These are phyloP conservation scores for Ganoderma sinense DNA, from an alignment of 1,284 basidiomycete species.

Conservation along the genomic window DNA sequence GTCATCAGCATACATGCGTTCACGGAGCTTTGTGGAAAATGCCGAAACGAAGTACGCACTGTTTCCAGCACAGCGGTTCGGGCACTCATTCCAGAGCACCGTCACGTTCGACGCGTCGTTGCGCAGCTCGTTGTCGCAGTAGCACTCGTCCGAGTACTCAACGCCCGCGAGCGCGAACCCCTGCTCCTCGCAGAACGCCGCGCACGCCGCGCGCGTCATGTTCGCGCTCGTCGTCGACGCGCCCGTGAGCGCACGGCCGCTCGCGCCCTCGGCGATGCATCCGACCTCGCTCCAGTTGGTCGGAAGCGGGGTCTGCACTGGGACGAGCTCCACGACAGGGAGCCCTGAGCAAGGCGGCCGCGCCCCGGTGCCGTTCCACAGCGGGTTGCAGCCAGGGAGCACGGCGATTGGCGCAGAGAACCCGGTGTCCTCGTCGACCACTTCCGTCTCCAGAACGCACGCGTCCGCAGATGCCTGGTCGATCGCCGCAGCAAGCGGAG, in stretches of 20 bases:
- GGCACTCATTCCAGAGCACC: conserved; percentile 35
- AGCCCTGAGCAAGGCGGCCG: conserved; percentile 22
- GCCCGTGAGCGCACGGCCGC: conserved; percentile 35
- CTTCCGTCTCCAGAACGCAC: conserved; percentile 31
- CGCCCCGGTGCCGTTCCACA: conserved; percentile 31
- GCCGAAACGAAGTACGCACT: conserved; percentile 21
- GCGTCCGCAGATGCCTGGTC: conserved; percentile 30
- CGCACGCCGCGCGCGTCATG: conserved; percentile 36
- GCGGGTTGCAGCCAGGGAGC: conserved; percentile 39
- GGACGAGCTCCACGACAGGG: conserved; percentile 19
- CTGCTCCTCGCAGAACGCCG: conserved; percentile 33
- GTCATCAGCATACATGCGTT: background rate
- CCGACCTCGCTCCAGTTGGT: conserved; percentile 36
- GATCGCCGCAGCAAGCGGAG: conserved; percentile 30
- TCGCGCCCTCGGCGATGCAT: conserved; percentile 37
- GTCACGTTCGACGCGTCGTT: conserved; percentile 34
- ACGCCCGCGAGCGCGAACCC: conserved; percentile 36
- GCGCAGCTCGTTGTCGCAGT: conserved; percentile 37
- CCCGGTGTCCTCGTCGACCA: conserved; percentile 37
- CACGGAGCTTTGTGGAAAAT: background rate
- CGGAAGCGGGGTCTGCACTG: conserved; percentile 28
- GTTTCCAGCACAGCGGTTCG: conserved; percentile 34
- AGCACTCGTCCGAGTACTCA: conserved; percentile 39
- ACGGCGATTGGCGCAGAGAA: conserved; percentile 27
- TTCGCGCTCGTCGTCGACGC: conserved; percentile 30